Evolutionary conservation across 1,284 basidiomycete genomes (phyloP).

Genomic region (Rhodotorula mucilaginosa): DNA sequence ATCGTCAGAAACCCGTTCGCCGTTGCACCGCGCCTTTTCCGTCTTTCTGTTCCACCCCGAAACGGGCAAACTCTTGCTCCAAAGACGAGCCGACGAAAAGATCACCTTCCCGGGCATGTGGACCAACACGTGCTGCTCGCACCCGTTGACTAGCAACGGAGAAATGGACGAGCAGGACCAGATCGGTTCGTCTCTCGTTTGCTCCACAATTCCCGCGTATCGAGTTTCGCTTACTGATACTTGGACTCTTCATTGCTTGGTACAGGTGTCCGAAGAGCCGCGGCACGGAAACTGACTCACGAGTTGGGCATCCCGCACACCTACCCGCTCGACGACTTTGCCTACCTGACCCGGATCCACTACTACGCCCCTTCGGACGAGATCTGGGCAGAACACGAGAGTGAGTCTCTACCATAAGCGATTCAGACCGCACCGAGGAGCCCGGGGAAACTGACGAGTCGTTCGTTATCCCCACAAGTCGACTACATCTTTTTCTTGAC

Average conservation of each 20-base stretch:
- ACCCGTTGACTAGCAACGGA: slow-evolving; percentile 71
- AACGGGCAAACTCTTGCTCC: slow-evolving; percentile 91
- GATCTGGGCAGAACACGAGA: slow-evolving; percentile 98
- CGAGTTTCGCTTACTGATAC: too few relatives aligned
- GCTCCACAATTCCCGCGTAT: too few relatives aligned
- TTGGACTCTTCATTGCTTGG: neutral
- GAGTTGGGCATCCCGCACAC: slow-evolving; percentile 86
- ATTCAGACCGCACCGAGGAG: neutral
- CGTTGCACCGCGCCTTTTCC: slow-evolving; percentile 97
- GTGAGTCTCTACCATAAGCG: slow-evolving; percentile 56
- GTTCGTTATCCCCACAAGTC: slow-evolving; percentile 57
- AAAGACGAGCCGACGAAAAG: slow-evolving; percentile 93
- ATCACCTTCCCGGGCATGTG: slow-evolving; percentile 99
- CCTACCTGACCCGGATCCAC: slow-evolving; percentile 94
- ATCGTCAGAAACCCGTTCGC: slow-evolving; percentile 62
- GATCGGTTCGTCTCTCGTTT: slow-evolving; percentile 55
- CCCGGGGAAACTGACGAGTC: slow-evolving; percentile 24
- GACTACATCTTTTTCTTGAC: slow-evolving; percentile 98
- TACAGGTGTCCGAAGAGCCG: slow-evolving; percentile 72
- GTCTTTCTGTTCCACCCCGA: slow-evolving; percentile 93
- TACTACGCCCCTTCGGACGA: slow-evolving; percentile 93
- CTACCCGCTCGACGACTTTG: slow-evolving; percentile 81
- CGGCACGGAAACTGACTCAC: slow-evolving; percentile 91
- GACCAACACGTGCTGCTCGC: slow-evolving; percentile 99
- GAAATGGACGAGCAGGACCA: slow-evolving; percentile 72